phyloP scores from a whole-genome alignment of 345 rosid genomes.

The Eucalyptus cloeziana region DNA sequence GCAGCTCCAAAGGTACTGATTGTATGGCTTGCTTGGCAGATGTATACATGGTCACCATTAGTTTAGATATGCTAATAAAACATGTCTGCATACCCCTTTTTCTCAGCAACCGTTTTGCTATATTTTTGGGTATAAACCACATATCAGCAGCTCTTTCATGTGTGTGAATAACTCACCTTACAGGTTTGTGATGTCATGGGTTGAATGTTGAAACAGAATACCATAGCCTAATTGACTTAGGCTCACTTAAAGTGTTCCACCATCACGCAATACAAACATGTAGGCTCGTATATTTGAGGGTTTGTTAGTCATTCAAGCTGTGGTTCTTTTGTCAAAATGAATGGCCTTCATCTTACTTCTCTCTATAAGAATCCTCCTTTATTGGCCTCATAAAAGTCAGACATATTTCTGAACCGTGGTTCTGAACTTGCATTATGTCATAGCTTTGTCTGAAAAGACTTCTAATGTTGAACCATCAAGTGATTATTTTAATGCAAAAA shows the following conservation, averaged over 20 bases:
- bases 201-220: background rate
- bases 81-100: background rate
- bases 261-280: background rate
- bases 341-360: background rate
- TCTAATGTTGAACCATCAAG: background rate
- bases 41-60: background rate
- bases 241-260: background rate
- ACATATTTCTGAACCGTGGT: background rate
- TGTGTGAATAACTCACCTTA: background rate
- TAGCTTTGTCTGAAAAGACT: background rate
- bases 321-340: background rate
- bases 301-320: background rate
- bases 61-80: background rate
- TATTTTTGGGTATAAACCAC: background rate
- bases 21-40: background rate
- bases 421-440: background rate
- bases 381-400: background rate
- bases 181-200: background rate
- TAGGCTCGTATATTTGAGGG: background rate
- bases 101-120: background rate
- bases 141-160: background rate
- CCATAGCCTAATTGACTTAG: background rate
- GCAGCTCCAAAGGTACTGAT: conserved; percentile 71
- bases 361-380: background rate
- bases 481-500: background rate